Evolutionary conservation across 1,139 yeast genomes (phyloP).

Genomic region (Yamadazyma triangularis): DNA sequence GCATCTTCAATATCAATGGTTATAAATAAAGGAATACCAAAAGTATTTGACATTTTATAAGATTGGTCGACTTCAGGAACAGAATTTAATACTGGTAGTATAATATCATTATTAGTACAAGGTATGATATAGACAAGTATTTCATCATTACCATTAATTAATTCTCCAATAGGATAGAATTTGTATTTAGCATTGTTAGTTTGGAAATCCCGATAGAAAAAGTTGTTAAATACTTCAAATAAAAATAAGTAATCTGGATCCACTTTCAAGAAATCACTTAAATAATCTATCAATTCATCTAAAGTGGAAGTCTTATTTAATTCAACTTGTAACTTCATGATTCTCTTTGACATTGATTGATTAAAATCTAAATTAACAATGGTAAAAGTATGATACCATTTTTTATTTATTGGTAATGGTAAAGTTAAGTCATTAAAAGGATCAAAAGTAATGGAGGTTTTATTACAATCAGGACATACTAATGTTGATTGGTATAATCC

Average conservation of each 20-base stretch:
- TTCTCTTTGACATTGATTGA: constrained; percentile 10
- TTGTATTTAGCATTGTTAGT: constrained; percentile 53
- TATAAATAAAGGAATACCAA: constrained; percentile 76
- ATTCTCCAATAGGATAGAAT: constrained; percentile 65
- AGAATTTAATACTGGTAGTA: constrained; percentile 68
- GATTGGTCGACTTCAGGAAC: constrained; percentile 39
- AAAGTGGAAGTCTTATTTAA: constrained; percentile 63
- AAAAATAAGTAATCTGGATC: constrained; percentile 47
- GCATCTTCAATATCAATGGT: constrained; percentile 49
- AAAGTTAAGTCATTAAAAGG: constrained; percentile 89
- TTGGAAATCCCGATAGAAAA: constrained; percentile 69
- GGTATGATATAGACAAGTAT: constrained; percentile 68
- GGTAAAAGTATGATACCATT: constrained; percentile 67
- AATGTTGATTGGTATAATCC: constrained; percentile 88
- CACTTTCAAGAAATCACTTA: constrained; percentile 49
- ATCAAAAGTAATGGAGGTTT: constrained; percentile 85
- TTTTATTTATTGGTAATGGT: constrained; percentile 75
- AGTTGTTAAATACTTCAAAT: constrained; percentile 67
- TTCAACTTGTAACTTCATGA: constrained; percentile 60
- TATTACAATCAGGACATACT: constrained; percentile 79
- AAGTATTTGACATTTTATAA: constrained; percentile 34
- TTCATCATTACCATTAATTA: constrained; percentile 60
- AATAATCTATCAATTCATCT: constrained; percentile 57
- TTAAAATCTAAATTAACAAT: constrained; percentile 55
- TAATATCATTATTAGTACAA: constrained; percentile 39